Evolutionary conservation across 1,284 basidiomycete species (phyloP).

Genomic region (Cronartium quercuum): DNA sequence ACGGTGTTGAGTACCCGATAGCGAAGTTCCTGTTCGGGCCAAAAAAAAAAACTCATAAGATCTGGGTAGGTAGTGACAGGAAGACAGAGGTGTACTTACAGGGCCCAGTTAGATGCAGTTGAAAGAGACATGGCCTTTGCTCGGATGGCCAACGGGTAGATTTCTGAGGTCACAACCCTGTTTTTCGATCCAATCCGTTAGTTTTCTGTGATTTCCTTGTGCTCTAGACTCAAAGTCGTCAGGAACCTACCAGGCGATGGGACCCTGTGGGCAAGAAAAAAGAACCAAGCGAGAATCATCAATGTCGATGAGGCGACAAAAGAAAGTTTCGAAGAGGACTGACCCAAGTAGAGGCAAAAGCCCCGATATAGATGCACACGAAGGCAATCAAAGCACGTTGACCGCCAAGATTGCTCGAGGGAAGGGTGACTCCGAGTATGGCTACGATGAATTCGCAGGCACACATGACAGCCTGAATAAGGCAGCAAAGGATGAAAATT

Average conservation of each 20-base stretch:
- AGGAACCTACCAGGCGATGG: slow-evolving; percentile 21
- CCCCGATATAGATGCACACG: slow-evolving; percentile 66
- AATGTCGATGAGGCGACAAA: slow-evolving; percentile 2
- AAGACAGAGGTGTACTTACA: slow-evolving; percentile 53
- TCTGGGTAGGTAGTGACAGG: slow-evolving; percentile 1
- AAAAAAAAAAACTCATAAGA: not conserved
- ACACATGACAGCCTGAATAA: slow-evolving; percentile 50
- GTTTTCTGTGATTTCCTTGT: not conserved
- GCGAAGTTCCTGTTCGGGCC: slow-evolving; percentile 52
- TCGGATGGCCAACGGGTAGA: slow-evolving; percentile 59
- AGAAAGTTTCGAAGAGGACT: not conserved
- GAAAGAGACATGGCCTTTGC: slow-evolving; percentile 72
- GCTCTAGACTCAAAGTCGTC: not conserved
- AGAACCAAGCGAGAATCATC: slow-evolving; percentile 41
- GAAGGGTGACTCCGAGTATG: slow-evolving; percentile 63
- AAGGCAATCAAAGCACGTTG: slow-evolving; percentile 61
- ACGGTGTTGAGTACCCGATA: slow-evolving; percentile 64
- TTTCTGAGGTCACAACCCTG: slow-evolving; percentile 70
- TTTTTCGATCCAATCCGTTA: slow-evolving; percentile 44
- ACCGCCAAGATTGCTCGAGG: slow-evolving; percentile 51
- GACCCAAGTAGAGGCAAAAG: slow-evolving; percentile 48
- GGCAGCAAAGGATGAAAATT: slow-evolving; percentile 49
- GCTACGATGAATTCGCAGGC: slow-evolving; percentile 32
- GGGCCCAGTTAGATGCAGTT: slow-evolving; percentile 62
- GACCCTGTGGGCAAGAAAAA: slow-evolving; percentile 62